Percentiles rank a stretch among this genome's conserved stretches.
These are phyloP conservation scores for Leptosphaerulina australis DNA, from an alignment of 2,329 filamentous ascomycete species.

Conservation along the genomic window DNA sequence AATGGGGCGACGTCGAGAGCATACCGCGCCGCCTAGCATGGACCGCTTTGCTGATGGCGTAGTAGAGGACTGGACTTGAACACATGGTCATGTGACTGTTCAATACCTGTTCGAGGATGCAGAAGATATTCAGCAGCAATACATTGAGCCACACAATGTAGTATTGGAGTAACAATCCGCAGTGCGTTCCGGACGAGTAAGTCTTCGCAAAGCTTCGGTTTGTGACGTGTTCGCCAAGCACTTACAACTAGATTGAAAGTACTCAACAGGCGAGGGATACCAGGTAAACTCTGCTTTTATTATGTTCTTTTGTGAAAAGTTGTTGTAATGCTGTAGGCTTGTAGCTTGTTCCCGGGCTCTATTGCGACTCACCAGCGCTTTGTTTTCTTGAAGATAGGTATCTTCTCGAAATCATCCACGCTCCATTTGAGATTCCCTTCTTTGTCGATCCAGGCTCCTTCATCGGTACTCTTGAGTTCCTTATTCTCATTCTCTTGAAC, in stretches of 20 bases:
- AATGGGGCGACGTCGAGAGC: constrained; percentile 1
- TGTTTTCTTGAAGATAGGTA: constrained; percentile 43
- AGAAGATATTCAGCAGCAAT: neutral
- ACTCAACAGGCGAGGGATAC: neutral
- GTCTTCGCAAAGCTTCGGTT: constrained; percentile 2
- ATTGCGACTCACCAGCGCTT: constrained; percentile 33
- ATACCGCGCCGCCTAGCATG: constrained; percentile 5
- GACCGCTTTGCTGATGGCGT: constrained; percentile 1
- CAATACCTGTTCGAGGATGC: constrained; percentile 7
- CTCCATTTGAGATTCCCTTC: constrained; percentile 40
- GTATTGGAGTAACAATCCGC: neutral
- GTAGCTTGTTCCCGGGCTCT: neutral
- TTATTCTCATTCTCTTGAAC: constrained; percentile 38
- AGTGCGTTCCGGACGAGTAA: neutral
- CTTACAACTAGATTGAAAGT: neutral
- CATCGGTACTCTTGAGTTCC: constrained; percentile 38
- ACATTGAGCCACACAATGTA: neutral
- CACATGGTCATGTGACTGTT: constrained; percentile 2
- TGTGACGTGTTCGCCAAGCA: constrained; percentile 10
- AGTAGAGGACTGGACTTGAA: neutral
- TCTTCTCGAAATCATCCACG: constrained; percentile 38
- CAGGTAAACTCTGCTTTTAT: no score
- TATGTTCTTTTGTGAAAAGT: no score
- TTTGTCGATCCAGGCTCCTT: constrained; percentile 45
- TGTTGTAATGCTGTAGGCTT: neutral